phyloP scores from a whole-genome alignment of 495 filamentous ascomycete genomes.

The Penicillium salamii region DNA sequence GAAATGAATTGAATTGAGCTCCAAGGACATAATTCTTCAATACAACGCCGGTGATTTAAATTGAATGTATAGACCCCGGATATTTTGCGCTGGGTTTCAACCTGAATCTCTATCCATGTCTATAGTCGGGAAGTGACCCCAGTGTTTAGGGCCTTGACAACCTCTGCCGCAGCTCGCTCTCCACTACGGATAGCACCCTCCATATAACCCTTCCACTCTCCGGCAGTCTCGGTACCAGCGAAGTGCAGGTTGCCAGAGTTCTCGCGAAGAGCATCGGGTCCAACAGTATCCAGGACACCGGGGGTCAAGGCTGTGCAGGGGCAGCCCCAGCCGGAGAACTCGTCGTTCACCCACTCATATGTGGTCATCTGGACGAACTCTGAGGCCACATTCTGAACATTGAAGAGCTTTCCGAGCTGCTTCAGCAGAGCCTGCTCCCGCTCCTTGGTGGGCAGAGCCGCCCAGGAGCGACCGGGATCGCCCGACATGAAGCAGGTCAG shows the following conservation, averaged over 20 bases:
- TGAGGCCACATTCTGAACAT: background rate
- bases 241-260: slow-evolving; percentile 42
- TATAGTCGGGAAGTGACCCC: too few species aligned
- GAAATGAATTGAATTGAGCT: too few species aligned
- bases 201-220: slow-evolving; percentile 49
- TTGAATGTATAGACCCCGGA: too few species aligned
- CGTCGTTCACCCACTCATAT: slow-evolving; percentile 30
- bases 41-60: too few species aligned
- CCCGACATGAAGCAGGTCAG: slow-evolving; percentile 44
- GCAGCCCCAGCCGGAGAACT: slow-evolving; percentile 19
- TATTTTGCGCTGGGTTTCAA: too few species aligned
- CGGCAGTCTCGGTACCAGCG: slow-evolving; percentile 43
- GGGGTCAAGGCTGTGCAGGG: slow-evolving; percentile 24
- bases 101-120: too few species aligned
- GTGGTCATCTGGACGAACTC: slow-evolving; percentile 17
- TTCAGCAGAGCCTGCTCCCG: slow-evolving; percentile 1
- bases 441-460: slow-evolving; percentile 7
- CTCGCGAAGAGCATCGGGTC: slow-evolving; percentile 1
- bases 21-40: too few species aligned
- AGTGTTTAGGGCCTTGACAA: too few species aligned
- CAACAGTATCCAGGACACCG: slow-evolving; percentile 21
- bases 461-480: slow-evolving; percentile 29
- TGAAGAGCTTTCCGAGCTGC: background rate
- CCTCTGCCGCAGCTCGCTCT: slow-evolving; percentile 35
- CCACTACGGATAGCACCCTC: slow-evolving; percentile 44